Evolutionary conservation across 2,329 filamentous ascomycete species (phyloP).

Genomic region (Penicillium oxalicum): DNA sequence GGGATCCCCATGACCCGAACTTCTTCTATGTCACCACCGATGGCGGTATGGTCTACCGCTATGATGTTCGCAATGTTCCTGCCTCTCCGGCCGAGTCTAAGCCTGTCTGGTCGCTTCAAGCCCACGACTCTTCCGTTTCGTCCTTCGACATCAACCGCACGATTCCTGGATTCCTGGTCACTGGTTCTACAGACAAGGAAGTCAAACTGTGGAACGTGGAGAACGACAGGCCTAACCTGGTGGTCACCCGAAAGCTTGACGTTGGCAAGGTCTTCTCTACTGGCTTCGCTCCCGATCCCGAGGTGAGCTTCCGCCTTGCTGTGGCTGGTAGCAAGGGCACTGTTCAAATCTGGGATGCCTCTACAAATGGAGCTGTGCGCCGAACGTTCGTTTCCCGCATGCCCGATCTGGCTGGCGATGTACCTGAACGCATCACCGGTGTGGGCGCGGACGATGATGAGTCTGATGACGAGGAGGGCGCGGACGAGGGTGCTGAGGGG

Average conservation of each 20-base stretch:
- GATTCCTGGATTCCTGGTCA: slow-evolving; percentile 88
- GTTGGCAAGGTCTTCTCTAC: slow-evolving; percentile 93
- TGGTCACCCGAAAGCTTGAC: slow-evolving; percentile 84
- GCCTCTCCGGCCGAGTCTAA: slow-evolving; percentile 68
- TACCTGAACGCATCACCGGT: slow-evolving; percentile 70
- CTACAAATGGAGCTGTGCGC: slow-evolving; percentile 83
- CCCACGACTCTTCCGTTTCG: slow-evolving; percentile 86
- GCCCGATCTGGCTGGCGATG: slow-evolving; percentile 54
- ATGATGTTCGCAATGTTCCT: slow-evolving; percentile 75
- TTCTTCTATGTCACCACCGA: slow-evolving; percentile 96
- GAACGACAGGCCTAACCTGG: slow-evolving; percentile 74
- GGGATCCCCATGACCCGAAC: slow-evolving; percentile 90
- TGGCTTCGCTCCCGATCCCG: slow-evolving; percentile 79
- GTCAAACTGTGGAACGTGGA: slow-evolving; percentile 96
- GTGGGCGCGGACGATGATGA: slow-evolving; percentile 63
- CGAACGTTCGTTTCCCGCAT: slow-evolving; percentile 73
- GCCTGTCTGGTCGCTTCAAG: slow-evolving; percentile 89
- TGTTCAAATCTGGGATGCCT: slow-evolving; percentile 93
- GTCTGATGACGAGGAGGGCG: slow-evolving; percentile 56
- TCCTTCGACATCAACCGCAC: slow-evolving; percentile 86
- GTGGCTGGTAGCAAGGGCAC: slow-evolving; percentile 91
- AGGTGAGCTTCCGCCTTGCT: slow-evolving; percentile 85
- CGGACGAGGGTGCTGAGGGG: slow-evolving; percentile 46
- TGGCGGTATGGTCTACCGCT: slow-evolving; percentile 83
- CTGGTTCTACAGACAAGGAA: slow-evolving; percentile 86